Conservation (phyloP, 768 basidiomycete genomes). For the Mycena latifolia region DNA sequence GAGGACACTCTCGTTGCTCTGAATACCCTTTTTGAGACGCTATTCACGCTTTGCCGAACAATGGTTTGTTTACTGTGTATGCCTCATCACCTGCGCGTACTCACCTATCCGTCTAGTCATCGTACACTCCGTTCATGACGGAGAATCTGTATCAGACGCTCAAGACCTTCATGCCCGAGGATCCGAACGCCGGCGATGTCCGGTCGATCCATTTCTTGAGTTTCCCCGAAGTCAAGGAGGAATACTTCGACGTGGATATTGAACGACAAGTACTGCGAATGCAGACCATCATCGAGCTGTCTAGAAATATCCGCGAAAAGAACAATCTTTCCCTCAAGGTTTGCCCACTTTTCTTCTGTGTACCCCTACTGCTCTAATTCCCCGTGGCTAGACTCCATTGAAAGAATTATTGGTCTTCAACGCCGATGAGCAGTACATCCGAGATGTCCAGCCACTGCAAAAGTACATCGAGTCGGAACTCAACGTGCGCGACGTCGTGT, state of each 20-base stretch:
- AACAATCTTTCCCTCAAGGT: slow-evolving; percentile 93
- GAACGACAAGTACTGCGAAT: slow-evolving; percentile 95
- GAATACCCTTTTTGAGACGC: slow-evolving; percentile 95
- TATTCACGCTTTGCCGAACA: slow-evolving; percentile 94
- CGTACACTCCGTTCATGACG: slow-evolving; percentile 98
- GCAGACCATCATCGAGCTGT: slow-evolving; percentile 95
- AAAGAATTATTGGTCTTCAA: slow-evolving; percentile 96
- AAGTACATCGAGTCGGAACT: slow-evolving; percentile 95
- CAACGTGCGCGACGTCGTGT: slow-evolving; percentile 91
- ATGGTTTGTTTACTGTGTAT: slow-evolving; percentile 69
- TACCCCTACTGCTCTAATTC: slow-evolving; percentile 18
- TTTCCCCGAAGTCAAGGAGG: slow-evolving; percentile 94
- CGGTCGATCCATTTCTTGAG: slow-evolving; percentile 96
- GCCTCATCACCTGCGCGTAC: slow-evolving; percentile 2
- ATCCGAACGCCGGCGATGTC: slow-evolving; percentile 77
- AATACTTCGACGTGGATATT: slow-evolving; percentile 94
- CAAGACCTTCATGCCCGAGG: slow-evolving; percentile 84
- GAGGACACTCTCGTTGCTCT: slow-evolving; percentile 90
- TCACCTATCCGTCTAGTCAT: slow-evolving; percentile 69
- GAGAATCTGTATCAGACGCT: slow-evolving; percentile 97
- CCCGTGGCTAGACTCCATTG: slow-evolving; percentile 79
- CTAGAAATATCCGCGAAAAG: slow-evolving; percentile 88
- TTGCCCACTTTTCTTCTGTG: slow-evolving; percentile 26
- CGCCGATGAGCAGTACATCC: slow-evolving; percentile 83
- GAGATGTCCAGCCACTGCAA: slow-evolving; percentile 86